Evolutionary conservation across 2,329 filamentous ascomycete genomes (phyloP), one percentile per base, ranked within the genome.

Genomic region (Colletotrichum siamense): DNA sequence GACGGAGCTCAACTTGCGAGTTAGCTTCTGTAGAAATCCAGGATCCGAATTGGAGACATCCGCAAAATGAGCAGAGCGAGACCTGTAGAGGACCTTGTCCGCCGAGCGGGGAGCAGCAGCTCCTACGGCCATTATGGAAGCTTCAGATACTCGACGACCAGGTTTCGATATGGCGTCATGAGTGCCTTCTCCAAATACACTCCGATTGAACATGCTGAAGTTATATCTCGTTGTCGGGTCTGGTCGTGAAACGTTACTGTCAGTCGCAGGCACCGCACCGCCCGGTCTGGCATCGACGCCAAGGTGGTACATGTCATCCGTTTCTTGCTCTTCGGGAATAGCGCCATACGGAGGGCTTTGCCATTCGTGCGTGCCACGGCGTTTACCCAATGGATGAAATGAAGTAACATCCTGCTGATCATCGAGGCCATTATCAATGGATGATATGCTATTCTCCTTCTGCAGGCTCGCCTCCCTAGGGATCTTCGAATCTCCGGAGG

Each of bases 341-440:
- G 18, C 52, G 34, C 5, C 78, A 3, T 80, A 64, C 1, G 79
- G 79, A 4, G 83, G 80, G 8, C 76, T 81, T n/a, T 81, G 61
- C 82, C 82, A 84, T 7, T 85, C 84, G 12, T 78, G 74, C 1
- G 84, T 86, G 55, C 80, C 82, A 10, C 82, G 81, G 7, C 84
- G 81, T 12, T 81, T 79, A 12, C 76, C 78, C 10, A 86, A 79
- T 28, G 80, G 79, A 15, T 83, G 83, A 66, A 86, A 86, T 12
- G 82, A 85, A 3, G 81, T 83, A 8, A 85, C 83, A 5, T 18
- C 30, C n/a, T 16, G 24, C 3, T 39, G 28, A 34, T 15, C 18
- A 49, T 57, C 18, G 13, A 71, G 28, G 13, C 16, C 30, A 8
- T 55, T 3, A 3, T 22, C n/a, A 8, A 15, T 8, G 16, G 18